These are phyloP conservation scores for Gynochthodes officinalis DNA, from an alignment of 257 asterid species.

Conservation along the genomic window DNA sequence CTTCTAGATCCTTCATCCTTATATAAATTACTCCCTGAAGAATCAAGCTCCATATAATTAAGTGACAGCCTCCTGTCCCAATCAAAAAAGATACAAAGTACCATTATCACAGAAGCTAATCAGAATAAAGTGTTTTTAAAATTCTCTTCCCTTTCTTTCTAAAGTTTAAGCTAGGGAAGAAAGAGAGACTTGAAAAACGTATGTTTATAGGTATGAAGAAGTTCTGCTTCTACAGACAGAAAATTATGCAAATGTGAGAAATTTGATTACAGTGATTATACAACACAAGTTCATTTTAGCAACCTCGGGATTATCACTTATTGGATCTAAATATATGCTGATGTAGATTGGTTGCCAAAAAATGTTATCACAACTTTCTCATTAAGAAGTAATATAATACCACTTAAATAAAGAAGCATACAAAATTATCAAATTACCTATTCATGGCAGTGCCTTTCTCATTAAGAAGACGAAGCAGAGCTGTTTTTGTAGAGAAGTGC, in stretches of 20 bases:
- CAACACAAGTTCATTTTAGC: not conserved
- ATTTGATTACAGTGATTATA: not conserved
- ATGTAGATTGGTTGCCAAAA: not conserved
- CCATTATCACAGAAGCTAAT: constrained; percentile 10
- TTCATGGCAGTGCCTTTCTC: constrained; percentile 94
- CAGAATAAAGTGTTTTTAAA: not conserved
- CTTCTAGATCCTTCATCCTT: constrained; percentile 66
- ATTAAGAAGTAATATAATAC: constrained; percentile 1
- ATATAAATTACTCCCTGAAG: constrained; percentile 44
- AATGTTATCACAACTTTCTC: not conserved
- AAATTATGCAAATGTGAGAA: not conserved
- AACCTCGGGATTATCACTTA: not conserved
- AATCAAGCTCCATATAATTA: constrained; percentile 58
- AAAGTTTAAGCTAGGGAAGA: not conserved
- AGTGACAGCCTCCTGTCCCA: constrained; percentile 68
- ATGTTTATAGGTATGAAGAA: not conserved
- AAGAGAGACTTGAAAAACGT: not conserved
- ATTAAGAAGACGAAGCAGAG: constrained; percentile 78
- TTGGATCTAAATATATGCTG: not conserved
- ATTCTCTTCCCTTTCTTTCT: not conserved
- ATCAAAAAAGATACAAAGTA: constrained; percentile 25
- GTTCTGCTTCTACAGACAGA: not conserved
- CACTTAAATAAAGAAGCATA: not conserved
- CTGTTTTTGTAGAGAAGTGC: constrained; percentile 86
- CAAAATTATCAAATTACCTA: constrained; percentile 49